Percentiles rank a stretch among this genome's conserved stretches.
Conservation (phyloP, 169 alveolate species). For the Sarcocystis neurona region DNA sequence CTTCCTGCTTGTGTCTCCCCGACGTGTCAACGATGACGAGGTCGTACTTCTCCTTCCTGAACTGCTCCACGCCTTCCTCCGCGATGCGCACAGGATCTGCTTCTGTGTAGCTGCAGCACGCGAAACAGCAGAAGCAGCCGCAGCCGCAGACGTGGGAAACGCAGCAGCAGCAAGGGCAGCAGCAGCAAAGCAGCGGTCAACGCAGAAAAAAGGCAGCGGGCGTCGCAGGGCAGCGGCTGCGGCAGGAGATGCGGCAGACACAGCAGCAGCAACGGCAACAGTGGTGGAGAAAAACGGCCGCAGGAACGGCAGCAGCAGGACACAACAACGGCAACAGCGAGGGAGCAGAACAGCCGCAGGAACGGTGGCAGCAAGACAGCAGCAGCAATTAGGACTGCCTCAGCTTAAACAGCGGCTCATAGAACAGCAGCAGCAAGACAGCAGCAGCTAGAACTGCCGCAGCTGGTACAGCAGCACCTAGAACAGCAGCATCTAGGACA, state of each 20-base stretch:
- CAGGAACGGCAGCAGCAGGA: background rate
- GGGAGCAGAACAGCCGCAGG: background rate
- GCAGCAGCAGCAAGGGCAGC: too few relatives aligned
- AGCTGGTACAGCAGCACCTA: too few relatives aligned
- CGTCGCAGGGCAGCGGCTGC: too few relatives aligned
- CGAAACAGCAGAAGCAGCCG: background rate
- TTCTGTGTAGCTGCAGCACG: slow-evolving; percentile 88
- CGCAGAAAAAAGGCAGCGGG: background rate
- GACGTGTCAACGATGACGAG: slow-evolving; percentile 99
- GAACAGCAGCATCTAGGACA: background rate
- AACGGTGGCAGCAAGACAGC: too few relatives aligned
- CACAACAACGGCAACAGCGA: background rate
- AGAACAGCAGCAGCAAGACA: too few relatives aligned
- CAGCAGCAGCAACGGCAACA: background rate
- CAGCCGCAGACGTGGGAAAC: background rate
- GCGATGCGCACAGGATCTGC: slow-evolving; percentile 99
- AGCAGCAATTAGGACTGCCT: too few relatives aligned
- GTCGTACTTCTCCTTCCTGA: slow-evolving; percentile 93
- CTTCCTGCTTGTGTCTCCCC: slow-evolving; percentile 99
- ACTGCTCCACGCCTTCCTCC: slow-evolving; percentile 96
- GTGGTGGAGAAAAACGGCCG: background rate
- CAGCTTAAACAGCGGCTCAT: too few relatives aligned
- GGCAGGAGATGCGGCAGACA: too few relatives aligned
- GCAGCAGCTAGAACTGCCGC: too few relatives aligned
- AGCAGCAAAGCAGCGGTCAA: background rate